Conservation (phyloP, 106 monocot genomes). For the Dendrobium catenatum region DNA sequence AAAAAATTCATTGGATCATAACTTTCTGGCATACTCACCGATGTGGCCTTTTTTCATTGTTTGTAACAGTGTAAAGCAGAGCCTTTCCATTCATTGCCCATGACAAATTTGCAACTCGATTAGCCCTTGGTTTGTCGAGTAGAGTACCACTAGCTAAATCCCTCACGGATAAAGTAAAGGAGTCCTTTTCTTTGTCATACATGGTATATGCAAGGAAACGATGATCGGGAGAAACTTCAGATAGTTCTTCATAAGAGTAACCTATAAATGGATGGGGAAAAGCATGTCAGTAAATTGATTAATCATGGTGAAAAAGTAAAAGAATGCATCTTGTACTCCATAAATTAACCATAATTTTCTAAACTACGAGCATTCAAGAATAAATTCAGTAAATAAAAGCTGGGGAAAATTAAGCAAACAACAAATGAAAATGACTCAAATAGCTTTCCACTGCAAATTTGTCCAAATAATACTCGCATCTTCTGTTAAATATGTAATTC, state of each 20-base stretch:
- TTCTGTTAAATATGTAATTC: no score
- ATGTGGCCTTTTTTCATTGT: conserved; percentile 67
- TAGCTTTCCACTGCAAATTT: not conserved
- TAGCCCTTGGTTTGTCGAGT: conserved; percentile 54
- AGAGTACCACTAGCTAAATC: conserved; percentile 62
- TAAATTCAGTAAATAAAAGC: not conserved
- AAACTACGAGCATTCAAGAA: not conserved
- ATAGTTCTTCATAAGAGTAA: conserved; percentile 79
- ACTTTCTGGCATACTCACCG: conserved; percentile 32
- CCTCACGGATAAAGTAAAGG: conserved; percentile 66
- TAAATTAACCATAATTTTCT: not conserved
- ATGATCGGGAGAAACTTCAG: conserved; percentile 94
- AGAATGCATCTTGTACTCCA: not conserved
- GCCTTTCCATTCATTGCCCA: conserved; percentile 92
- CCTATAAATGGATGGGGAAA: conserved; percentile 30
- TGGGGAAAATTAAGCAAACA: not conserved
- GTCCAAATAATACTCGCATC: no score
- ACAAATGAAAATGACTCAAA: not conserved
- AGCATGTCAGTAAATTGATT: not conserved
- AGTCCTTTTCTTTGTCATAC: conserved; percentile 93
- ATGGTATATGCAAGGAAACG: conserved; percentile 90
- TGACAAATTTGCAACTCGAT: conserved; percentile 63
- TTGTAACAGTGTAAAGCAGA: conserved; percentile 71
- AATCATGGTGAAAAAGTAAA: not conserved
- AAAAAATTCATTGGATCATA: not conserved